Base-by-base conservation (phyloP, 225 moss, liverwort and hornwort species). In the Pleurozium schreberi region DNA sequence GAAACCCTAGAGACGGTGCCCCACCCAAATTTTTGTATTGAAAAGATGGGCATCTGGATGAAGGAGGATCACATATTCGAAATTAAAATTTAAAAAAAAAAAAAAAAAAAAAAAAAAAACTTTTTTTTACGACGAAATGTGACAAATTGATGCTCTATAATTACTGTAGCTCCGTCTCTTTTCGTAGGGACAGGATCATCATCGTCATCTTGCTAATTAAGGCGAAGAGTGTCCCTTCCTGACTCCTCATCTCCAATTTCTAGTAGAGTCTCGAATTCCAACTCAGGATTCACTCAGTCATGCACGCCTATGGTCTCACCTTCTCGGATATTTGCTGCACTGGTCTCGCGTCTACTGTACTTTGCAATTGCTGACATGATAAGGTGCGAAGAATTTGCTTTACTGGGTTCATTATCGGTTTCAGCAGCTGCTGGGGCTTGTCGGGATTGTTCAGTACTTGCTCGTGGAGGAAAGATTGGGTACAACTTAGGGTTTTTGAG, bases 211-310 rank as follows among this genome's bases (percentile, higher is more conserved):
- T 63, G 68, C 67, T n/a, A n/a, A n/a, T n/a, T 49, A 25, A 86
- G 59, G 19, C 88, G 61, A 61, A 43, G 76, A 90, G 58, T 71
- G 57, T 73, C 12, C 85, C n/a, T 69, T 68, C 63, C 83, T 81
- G 90, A 91, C 93, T 93, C 91, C 87, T 85, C 93, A 57, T 88
- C 47, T 85, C 67, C 86, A 83, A 38, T 86, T 84, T 87, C 85
- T 85, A 21, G 87, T 43, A 85, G 62, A 76, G 60, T 58, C 71
- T 74, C 42, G 28, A 83, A 66, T 77, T 80, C 45, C 58, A 58
- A n/a, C 28, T 63, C 63, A 65, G 34, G 42, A 65, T n/a, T 84
- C 26, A 52, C 20, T 59, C 58, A 75, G 33, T 55, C 74, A 45
- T 58, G 73, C 38, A 74, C 14, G 64, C 10, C 40, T n/a, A 62